phyloP scores from a whole-genome alignment of 108 stramenopile species.

The Pseudonitzschia pungens region DNA sequence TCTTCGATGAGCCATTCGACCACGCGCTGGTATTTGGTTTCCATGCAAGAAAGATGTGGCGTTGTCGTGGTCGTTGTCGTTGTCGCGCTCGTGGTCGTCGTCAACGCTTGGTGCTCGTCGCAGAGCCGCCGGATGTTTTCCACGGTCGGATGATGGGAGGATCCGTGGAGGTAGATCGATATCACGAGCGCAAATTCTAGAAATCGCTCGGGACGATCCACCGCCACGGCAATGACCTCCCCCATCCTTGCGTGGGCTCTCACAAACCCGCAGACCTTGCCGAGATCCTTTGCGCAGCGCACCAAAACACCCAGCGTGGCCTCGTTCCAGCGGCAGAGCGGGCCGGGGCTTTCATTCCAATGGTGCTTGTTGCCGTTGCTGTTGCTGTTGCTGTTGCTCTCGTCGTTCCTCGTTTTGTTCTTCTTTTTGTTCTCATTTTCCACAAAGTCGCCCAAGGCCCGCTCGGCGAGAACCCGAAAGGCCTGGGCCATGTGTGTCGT shows the following conservation, averaged over 20 bases:
- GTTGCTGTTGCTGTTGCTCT: too few relatives aligned
- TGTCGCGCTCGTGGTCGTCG: too few relatives aligned
- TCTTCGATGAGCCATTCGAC: background rate
- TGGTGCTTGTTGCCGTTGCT: background rate
- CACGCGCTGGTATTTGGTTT: background rate
- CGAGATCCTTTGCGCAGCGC: slow-evolving; percentile 4
- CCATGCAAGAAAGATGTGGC: background rate
- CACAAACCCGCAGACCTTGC: slow-evolving; percentile 5
- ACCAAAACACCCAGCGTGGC: background rate
- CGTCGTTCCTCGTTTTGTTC: background rate
- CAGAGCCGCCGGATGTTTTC: background rate
- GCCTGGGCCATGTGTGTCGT: background rate
- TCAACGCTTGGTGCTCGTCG: background rate
- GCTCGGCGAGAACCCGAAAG: background rate
- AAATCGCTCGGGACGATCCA: background rate
- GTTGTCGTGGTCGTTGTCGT: background rate
- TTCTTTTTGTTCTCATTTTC: background rate
- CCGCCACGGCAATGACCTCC: background rate
- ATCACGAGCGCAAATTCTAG: background rate
- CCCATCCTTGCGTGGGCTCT: too few relatives aligned
- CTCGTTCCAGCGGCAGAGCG: background rate
- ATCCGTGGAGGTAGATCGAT: slow-evolving; percentile 6
- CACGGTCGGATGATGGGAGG: slow-evolving; percentile 4
- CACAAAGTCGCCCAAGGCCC: too few relatives aligned
- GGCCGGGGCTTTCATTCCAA: background rate